These are phyloP conservation scores for Acanthamoeba quina DNA, from an alignment of 208 protist species.

Conservation along the genomic window DNA sequence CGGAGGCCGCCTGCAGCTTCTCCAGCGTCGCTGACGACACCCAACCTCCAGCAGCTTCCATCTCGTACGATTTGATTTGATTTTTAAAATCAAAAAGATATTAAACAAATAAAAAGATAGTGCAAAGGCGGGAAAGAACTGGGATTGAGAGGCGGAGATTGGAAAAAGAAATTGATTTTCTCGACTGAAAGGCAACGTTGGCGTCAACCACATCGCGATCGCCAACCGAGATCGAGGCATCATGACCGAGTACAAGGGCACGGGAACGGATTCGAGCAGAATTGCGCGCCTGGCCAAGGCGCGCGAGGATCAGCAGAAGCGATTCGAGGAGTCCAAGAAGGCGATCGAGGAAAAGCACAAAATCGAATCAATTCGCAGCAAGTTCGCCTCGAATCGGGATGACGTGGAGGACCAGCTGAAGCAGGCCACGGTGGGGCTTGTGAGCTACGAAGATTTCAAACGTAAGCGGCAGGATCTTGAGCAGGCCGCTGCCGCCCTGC, in stretches of 20 bases:
- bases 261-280: slow-evolving; percentile 53
- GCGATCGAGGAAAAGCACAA: slow-evolving; percentile 57
- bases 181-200: too few relatives aligned
- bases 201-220: too few relatives aligned
- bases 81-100: too few relatives aligned
- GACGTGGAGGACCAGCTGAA: slow-evolving; percentile 75
- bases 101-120: too few relatives aligned
- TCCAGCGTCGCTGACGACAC: not conserved
- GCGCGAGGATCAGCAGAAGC: slow-evolving; percentile 76
- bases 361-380: slow-evolving; percentile 67
- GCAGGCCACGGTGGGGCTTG: slow-evolving; percentile 74
- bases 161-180: too few relatives aligned
- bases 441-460: slow-evolving; percentile 79
- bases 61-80: too few relatives aligned
- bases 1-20: not conserved
- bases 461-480: slow-evolving; percentile 47
- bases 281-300: slow-evolving; percentile 81
- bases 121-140: too few relatives aligned
- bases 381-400: slow-evolving; percentile 73
- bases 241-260: slow-evolving; percentile 81
- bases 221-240: not conserved
- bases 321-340: slow-evolving; percentile 77
- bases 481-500: slow-evolving; percentile 22
- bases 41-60: not conserved
- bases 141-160: too few relatives aligned